A percentile compares a stretch with the other conserved stretches of the same genome.
phyloP scores from a whole-genome alignment of 148 eudicot genomes.

The Fallopia convolvulus region DNA sequence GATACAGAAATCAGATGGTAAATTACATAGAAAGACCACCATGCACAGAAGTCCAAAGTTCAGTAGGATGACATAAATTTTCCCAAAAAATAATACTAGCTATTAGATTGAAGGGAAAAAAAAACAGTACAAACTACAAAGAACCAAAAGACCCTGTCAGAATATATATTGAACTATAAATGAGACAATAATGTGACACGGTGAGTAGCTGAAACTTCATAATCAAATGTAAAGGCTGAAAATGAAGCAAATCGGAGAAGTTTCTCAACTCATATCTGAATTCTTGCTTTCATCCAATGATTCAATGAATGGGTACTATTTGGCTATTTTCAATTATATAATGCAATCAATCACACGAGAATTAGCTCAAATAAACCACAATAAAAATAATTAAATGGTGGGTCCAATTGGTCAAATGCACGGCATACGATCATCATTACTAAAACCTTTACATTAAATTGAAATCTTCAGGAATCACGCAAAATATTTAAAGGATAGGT shows the following conservation, averaged over 20 bases:
- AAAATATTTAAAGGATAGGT: neutral
- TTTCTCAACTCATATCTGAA: neutral
- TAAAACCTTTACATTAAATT: neutral
- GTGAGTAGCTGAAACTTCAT: slow-evolving; percentile 4
- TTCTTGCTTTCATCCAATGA: slow-evolving; percentile 4
- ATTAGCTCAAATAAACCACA: neutral
- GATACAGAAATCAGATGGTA: neutral
- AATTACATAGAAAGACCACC: neutral
- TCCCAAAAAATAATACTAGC: neutral
- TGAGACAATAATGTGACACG: slow-evolving; percentile 5
- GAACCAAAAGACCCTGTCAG: neutral
- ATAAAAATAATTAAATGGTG: neutral
- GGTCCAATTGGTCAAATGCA: slow-evolving; percentile 10
- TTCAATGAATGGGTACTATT: slow-evolving; percentile 2
- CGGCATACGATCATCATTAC: neutral
- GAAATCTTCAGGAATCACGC: neutral
- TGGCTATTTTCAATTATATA: slow-evolving; percentile 5
- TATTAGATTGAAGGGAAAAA: neutral
- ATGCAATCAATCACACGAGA: neutral
- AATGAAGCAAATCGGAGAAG: slow-evolving; percentile 6
- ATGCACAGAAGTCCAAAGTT: neutral
- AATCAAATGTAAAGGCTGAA: slow-evolving; percentile 1
- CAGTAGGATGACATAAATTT: slow-evolving; percentile 2
- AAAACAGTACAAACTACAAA: neutral
- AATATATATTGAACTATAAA: slow-evolving; percentile 1